Conservation (phyloP, 148 eudicot genomes). For the Linanthus parryae region DNA sequence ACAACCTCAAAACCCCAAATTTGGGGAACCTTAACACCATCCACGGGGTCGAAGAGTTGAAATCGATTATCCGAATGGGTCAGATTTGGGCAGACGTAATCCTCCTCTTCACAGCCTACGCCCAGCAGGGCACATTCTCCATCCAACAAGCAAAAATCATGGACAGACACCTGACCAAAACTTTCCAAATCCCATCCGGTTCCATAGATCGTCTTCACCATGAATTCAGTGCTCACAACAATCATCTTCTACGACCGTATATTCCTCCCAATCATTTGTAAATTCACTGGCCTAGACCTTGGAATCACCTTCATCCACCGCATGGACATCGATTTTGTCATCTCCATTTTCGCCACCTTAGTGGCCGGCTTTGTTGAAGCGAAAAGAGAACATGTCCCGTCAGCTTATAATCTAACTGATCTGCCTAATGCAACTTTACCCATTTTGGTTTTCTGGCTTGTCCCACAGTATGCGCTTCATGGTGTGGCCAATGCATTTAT, state of each 20-base stretch:
- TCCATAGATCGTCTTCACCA: slow-evolving; percentile 67
- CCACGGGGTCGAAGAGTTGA: slow-evolving; percentile 82
- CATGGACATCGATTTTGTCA: slow-evolving; percentile 65
- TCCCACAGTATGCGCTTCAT: slow-evolving; percentile 64
- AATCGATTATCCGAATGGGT: slow-evolving; percentile 61
- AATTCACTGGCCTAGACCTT: slow-evolving; percentile 57
- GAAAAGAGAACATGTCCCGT: slow-evolving; percentile 40
- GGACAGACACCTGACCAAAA: slow-evolving; percentile 57
- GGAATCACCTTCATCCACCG: slow-evolving; percentile 70
- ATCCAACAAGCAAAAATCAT: slow-evolving; percentile 73
- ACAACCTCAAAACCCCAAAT: slow-evolving; percentile 32
- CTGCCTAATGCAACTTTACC: slow-evolving; percentile 34
- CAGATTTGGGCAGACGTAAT: slow-evolving; percentile 91
- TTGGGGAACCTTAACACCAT: slow-evolving; percentile 59
- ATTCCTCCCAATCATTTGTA: slow-evolving; percentile 46
- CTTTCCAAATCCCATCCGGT: slow-evolving; percentile 72
- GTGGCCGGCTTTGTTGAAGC: slow-evolving; percentile 60
- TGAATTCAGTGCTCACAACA: slow-evolving; percentile 53
- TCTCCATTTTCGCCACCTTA: slow-evolving; percentile 55
- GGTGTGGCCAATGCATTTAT: slow-evolving; percentile 81
- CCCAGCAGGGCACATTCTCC: slow-evolving; percentile 69
- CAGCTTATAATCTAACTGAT: slow-evolving; percentile 27
- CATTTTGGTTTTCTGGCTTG: slow-evolving; percentile 63
- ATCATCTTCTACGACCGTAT: slow-evolving; percentile 62
- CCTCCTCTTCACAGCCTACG: slow-evolving; percentile 51